Conservation (phyloP, 495 filamentous ascomycete genomes). For the Penicilliopsis zonata region DNA sequence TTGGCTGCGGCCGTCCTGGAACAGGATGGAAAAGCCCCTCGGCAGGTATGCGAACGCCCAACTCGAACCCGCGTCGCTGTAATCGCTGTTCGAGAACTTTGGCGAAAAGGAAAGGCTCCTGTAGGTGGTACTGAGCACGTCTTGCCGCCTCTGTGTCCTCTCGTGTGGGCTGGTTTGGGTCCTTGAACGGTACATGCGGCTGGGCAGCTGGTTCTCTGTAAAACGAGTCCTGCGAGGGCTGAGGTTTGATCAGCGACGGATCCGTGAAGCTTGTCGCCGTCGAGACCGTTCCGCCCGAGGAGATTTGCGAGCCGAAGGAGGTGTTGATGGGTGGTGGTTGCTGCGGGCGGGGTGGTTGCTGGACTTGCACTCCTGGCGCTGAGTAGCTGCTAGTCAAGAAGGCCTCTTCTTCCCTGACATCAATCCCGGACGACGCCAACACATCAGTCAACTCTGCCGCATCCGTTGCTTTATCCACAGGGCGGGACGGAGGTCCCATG, state of each 20-base stretch:
- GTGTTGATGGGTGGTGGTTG: constrained; percentile 29
- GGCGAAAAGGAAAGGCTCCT: constrained; percentile 45
- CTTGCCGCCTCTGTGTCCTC: constrained; percentile 31
- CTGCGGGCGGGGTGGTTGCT: constrained; percentile 29
- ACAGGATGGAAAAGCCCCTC: constrained; percentile 47
- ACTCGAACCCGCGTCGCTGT: constrained; percentile 34
- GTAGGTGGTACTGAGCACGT: constrained; percentile 41
- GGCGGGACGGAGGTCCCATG: constrained; percentile 76
- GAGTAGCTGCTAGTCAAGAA: constrained; percentile 50
- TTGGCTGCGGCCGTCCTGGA: constrained; percentile 33
- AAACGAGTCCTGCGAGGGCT: constrained; percentile 20
- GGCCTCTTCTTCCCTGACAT: constrained; percentile 73
- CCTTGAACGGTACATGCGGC: constrained; percentile 21
- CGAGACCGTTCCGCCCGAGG: constrained; percentile 23
- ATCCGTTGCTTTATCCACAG: constrained; percentile 54
- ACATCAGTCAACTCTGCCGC: constrained; percentile 67
- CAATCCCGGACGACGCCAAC: constrained; percentile 65
- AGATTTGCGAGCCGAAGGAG: constrained; percentile 31
- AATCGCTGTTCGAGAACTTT: constrained; percentile 36
- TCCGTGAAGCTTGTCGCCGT: constrained; percentile 28
- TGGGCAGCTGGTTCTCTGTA: constrained; percentile 21
- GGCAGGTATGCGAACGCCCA: constrained; percentile 50
- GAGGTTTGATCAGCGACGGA: constrained; percentile 19
- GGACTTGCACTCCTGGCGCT: constrained; percentile 30
- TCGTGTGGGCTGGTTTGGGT: constrained; percentile 28